Base-by-base conservation (phyloP, 169 alveolate species). In the Sarcocystis neurona region DNA sequence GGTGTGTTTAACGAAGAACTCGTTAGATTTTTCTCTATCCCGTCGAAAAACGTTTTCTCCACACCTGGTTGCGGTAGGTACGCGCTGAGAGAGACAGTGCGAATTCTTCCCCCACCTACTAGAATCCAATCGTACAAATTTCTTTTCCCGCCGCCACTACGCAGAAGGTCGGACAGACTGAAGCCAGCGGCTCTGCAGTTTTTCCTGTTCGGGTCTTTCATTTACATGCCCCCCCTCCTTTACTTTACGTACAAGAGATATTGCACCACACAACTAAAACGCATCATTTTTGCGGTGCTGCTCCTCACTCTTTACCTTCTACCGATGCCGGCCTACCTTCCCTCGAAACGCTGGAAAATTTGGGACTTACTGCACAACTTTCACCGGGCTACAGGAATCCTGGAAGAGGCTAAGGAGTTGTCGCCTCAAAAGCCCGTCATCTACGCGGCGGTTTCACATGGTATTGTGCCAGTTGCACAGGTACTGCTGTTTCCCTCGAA, bases 391-490 rank as follows among this genome's bases (percentile, higher is more conserved):
- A 47, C 92, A 3, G 88, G 58, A 20, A 77, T 88, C n/a, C 72
- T 88, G 27, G 92, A 88, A 63, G 88, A 53, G 3, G 48, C 82
- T 32, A 78, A 88, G 48, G 8, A 34, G 23, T 77, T 88, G n/a
- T 88, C 92, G n/a, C 80, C 92, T 0, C 30, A 72, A 27, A 50
- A 77, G 37, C 89, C 92, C 4, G 75, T 80, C 32, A 78, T 88
- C 48, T 88, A 37, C 72, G 66, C 92, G 0, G 85, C 75, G 23
- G 46, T 88, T 60, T 88, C 92, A 10, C 92, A 88, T 48, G 92
- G 92, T 1, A 66, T 88, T 6, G 75, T 88, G 8, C 92, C 92
- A 18, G 75, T 84, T 34, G 92, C 92, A n/a, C 92, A 84, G 44
- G 92, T 66, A 43, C 63, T 53, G 10, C 20, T 53, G 63, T 53